A percentile compares a stretch with the other conserved stretches of the same genome.
These are phyloP conservation scores for Apium graveolens DNA, from an alignment of 129 eudicot genomes.

Conservation along the genomic window DNA sequence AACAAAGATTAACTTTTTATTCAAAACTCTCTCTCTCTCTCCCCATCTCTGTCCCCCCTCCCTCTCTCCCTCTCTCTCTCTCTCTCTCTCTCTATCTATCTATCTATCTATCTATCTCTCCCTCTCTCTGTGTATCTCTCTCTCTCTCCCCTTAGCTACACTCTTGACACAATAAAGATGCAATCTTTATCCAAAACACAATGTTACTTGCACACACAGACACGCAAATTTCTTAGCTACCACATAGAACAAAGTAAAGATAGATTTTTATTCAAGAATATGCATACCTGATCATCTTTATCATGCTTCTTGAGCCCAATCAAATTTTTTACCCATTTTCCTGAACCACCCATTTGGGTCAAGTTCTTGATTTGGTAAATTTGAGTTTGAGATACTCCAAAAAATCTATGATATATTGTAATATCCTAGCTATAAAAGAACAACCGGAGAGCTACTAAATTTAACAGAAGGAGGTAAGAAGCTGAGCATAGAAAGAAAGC, in stretches of 20 bases:
- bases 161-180: not conserved
- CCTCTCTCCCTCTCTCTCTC: no score
- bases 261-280: conserved; percentile 11
- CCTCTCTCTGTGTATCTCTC: not conserved
- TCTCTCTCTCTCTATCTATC: no score
- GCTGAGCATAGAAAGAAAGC: no score
- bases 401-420: not conserved
- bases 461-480: no score
- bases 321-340: conserved; percentile 84
- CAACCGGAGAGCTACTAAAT: no score
- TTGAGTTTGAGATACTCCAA: not conserved
- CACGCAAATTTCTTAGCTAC: not conserved
- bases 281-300: conserved; percentile 49
- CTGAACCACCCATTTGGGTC: conserved; percentile 78
- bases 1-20: conserved; percentile 16
- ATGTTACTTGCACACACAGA: no score
- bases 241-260: conserved; percentile 13
- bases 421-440: no score
- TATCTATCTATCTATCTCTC: no score
- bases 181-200: not conserved
- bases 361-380: not conserved
- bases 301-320: conserved; percentile 68
- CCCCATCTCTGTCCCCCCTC: no score
- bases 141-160: not conserved
- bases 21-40: not conserved